Base-by-base conservation (phyloP, 2,329 filamentous ascomycete species). In the Diplodia sapinea region DNA sequence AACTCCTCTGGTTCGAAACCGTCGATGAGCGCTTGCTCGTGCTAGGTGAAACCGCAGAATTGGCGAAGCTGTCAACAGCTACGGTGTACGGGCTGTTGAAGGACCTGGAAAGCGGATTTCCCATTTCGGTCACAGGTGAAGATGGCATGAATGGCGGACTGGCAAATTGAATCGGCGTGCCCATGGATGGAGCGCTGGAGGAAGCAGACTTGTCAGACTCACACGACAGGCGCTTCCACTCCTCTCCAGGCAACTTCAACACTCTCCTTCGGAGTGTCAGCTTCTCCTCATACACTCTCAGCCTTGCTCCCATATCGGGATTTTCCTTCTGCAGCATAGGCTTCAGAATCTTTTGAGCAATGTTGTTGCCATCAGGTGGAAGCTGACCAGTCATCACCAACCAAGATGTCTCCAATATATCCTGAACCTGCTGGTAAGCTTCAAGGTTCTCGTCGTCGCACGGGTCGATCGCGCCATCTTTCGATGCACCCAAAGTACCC, bases 311-410 rank as follows among this genome's bases (percentile, higher is more conserved):
- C 47, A 38, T 36, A 12, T 33, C 43, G 2, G 29, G 33, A 33
- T 59, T 40, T n/a, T 66, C 64, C 29, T 29, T 66, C 31, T 56
- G 31, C 3, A 57, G 26, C 6, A 56, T 7, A 8, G 51, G 51
- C 36, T 43, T 47, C 26, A 56, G 26, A 13, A 38, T 13, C n/a
- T 40, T 23, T 15, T 55, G 38, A n/a, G 64, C 40, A n/a, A 23
- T 15, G 4, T 12, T 1, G 13, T 38, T 50, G 15, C 47, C 52
- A 26, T 7, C 29, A 11, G 65, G 23, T 15, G 55, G 38, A n/a
- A 61, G 33, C 7, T 67, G 65, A 1, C 65, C 65, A 3, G 65
- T 67, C 31, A 62, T 33, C 4, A 61, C 36, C 56, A 67, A 33
- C 65, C 65, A 67, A 33, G 13, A 40, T 2, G 9, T 20, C 13